Conservation (phyloP, 176 grass and related monocot genomes). For the Musa itinerans region DNA sequence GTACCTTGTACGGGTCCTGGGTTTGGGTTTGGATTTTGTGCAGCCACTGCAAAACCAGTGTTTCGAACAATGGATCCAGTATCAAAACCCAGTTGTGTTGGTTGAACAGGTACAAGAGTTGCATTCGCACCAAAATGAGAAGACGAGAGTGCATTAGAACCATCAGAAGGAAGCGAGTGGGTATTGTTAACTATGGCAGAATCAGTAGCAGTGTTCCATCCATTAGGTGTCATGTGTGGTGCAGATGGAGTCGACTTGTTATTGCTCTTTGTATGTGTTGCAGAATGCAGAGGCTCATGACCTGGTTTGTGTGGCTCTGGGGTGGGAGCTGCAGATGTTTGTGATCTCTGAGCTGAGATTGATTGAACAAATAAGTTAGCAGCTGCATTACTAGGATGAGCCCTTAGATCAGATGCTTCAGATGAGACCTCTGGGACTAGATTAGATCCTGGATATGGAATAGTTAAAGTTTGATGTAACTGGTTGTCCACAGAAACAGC, state of each 20-base stretch:
- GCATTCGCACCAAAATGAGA: conserved; percentile 11
- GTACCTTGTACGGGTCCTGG: conserved; percentile 34
- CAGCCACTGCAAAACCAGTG: conserved; percentile 28
- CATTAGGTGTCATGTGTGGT: neutral
- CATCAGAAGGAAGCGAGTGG: neutral
- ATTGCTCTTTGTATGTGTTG: neutral
- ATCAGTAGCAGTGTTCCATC: neutral
- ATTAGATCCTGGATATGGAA: neutral
- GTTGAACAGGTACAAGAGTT: conserved; percentile 33
- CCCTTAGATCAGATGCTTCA: neutral
- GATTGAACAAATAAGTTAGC: conserved; percentile 3
- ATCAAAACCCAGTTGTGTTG: conserved; percentile 5
- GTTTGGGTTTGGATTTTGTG: conserved; percentile 39
- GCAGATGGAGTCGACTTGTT: neutral
- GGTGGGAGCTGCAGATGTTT: neutral
- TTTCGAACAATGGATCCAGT: conserved; percentile 33
- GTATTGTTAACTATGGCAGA: neutral
- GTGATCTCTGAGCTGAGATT: neutral
- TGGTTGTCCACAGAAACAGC: neutral
- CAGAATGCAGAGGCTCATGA: neutral
- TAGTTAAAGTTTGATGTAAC: neutral
- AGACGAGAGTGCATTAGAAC: neutral
- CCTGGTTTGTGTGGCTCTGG: neutral
- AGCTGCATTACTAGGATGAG: neutral
- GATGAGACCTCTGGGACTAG: neutral